phyloP scores from a whole-genome alignment of 352 stramenopile species.

The Globisporangium barbulae region DNA sequence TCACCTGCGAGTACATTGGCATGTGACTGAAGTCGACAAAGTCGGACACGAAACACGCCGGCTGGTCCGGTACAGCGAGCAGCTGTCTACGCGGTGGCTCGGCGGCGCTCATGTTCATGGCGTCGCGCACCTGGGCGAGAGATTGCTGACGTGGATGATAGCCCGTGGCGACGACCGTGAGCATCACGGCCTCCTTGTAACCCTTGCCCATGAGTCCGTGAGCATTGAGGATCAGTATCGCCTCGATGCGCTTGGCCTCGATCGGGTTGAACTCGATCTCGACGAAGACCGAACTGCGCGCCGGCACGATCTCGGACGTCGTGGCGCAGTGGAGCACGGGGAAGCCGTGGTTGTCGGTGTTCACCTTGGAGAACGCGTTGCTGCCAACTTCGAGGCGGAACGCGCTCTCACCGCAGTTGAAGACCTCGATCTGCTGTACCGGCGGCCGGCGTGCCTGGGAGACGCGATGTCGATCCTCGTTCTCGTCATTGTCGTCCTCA shows the following conservation, averaged over 20 bases:
- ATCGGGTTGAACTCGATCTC: slow-evolving; percentile 81
- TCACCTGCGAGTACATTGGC: slow-evolving; percentile 40
- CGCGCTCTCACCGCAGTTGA: slow-evolving; percentile 69
- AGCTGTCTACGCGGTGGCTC: slow-evolving; percentile 30
- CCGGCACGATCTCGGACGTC: slow-evolving; percentile 54
- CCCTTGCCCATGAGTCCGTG: slow-evolving; percentile 62
- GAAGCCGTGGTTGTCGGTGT: slow-evolving; percentile 48
- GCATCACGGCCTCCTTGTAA: slow-evolving; percentile 64
- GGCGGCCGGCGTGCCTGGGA: slow-evolving; percentile 23
- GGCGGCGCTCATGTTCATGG: slow-evolving; percentile 13
- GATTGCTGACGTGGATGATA: slow-evolving; percentile 46
- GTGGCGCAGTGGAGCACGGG: slow-evolving; percentile 51
- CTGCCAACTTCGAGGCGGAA: slow-evolving; percentile 64
- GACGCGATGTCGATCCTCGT: slow-evolving; percentile 3
- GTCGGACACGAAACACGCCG: slow-evolving; percentile 50
- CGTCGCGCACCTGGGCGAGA: slow-evolving; percentile 32
- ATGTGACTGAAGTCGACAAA: slow-evolving; percentile 61
- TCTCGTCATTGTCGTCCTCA: background rate
- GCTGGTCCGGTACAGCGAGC: slow-evolving; percentile 32
- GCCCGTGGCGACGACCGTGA: slow-evolving; percentile 55
- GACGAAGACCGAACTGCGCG: slow-evolving; percentile 56
- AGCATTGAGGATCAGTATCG: slow-evolving; percentile 57
- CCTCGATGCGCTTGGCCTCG: slow-evolving; percentile 46
- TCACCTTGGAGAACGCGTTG: slow-evolving; percentile 52
- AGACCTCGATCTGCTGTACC: slow-evolving; percentile 72